Percentiles rank a stretch among this genome's conserved stretches.
These are phyloP conservation scores for Elsinoe fawcettii DNA, from an alignment of 2,329 filamentous ascomycete genomes.

Conservation along the genomic window DNA sequence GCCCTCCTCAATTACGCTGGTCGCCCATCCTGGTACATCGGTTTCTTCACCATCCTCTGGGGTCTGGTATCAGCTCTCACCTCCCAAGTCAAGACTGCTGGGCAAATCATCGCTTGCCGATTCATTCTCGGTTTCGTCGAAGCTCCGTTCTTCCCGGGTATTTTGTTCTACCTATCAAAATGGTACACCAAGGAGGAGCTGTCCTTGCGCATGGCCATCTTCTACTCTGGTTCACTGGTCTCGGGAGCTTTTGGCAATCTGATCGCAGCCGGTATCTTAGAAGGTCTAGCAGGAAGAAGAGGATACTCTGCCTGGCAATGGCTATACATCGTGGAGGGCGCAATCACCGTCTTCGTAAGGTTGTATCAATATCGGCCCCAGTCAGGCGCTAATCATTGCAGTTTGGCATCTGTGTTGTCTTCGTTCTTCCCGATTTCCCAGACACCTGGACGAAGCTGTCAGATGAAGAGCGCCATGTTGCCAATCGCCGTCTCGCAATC, in stretches of 20 bases:
- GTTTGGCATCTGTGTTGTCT: conserved; percentile 30
- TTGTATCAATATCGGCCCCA: conserved; percentile 39
- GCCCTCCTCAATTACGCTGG: conserved; percentile 41
- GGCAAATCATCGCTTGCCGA: conserved; percentile 38
- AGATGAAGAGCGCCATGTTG: conserved; percentile 40
- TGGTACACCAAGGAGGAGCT: conserved; percentile 67
- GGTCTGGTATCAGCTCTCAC: conserved; percentile 40
- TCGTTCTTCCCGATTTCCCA: conserved; percentile 31
- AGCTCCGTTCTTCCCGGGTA: conserved; percentile 28
- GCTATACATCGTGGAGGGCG: conserved; percentile 64
- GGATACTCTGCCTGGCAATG: conserved; percentile 53
- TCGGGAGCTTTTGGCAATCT: conserved; percentile 63
- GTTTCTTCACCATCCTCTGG: conserved; percentile 40
- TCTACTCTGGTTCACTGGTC: conserved; percentile 62
- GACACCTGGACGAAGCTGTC: conserved; percentile 37
- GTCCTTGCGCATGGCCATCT: conserved; percentile 55
- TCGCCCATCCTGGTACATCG: conserved; percentile 27
- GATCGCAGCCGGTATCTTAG: conserved; percentile 54
- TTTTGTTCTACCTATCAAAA: conserved; percentile 52
- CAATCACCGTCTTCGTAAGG: conserved; percentile 47
- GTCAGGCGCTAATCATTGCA: conserved; percentile 48
- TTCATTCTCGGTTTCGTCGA: conserved; percentile 38
- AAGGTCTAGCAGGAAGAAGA: conserved; percentile 52
- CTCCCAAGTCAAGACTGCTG: conserved; percentile 36
- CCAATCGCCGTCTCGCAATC: conserved; percentile 43